Percentiles rank a stretch among this genome's conserved stretches.
Conservation (phyloP, 2,329 filamentous ascomycete species). For the Bipolaris victoriae region DNA sequence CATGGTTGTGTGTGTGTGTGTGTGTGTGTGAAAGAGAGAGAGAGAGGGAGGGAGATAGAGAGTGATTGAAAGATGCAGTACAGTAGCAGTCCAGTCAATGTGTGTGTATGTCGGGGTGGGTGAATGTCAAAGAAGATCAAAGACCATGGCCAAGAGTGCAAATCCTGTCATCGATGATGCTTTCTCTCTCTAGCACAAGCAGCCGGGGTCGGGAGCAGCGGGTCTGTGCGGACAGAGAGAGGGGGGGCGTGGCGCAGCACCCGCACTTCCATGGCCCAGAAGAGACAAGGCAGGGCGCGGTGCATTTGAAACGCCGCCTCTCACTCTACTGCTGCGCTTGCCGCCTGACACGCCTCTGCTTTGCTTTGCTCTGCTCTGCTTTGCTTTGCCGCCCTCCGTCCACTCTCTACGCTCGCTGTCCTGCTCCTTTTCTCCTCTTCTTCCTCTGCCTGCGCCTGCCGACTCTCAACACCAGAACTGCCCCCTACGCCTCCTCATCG, state of each 20-base stretch:
- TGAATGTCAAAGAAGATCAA: background rate
- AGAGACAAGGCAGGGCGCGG: conserved; percentile 5
- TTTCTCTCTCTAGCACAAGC: no score
- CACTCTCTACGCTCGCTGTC: conserved; percentile 11
- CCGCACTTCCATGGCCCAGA: conserved; percentile 6
- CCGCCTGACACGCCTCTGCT: conserved; percentile 9
- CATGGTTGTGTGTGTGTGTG: conserved; percentile 19
- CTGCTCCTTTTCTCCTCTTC: background rate
- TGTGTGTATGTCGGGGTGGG: background rate
- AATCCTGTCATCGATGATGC: background rate
- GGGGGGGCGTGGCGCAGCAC: conserved; percentile 14
- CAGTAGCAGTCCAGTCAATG: background rate
- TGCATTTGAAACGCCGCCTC: conserved; percentile 18
- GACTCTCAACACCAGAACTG: background rate
- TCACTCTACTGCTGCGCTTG: conserved; percentile 14
- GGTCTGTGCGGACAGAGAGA: conserved; percentile 1
- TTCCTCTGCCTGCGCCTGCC: background rate
- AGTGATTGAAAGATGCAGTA: no score
- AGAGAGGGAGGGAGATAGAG: no score
- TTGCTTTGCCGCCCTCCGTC: conserved; percentile 12
- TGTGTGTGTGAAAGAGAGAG: background rate
- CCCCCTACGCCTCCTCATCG: background rate
- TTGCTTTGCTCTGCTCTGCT: background rate
- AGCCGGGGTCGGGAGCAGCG: conserved; percentile 1
- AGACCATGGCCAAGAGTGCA: no score